Base-by-base conservation (phyloP, 1,284 basidiomycete species). In the Moesziomyces parantarcticus region DNA sequence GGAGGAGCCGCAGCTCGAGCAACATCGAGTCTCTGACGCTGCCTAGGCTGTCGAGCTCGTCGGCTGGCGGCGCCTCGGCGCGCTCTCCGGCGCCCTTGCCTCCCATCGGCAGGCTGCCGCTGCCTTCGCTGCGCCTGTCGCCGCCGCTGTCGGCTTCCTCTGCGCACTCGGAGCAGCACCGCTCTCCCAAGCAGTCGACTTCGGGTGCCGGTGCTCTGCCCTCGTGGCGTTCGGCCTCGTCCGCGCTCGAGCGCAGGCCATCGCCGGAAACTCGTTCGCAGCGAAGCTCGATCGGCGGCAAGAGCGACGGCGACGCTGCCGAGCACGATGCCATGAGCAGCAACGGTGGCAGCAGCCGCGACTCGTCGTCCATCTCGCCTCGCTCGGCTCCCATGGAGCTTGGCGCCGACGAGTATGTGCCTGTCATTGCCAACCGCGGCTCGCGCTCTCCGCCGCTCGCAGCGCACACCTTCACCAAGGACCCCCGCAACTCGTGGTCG, bases 111-210 rank as follows among this genome's bases (percentile, higher is more conserved):
- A 54, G 53, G 22, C 32, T 68, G 50, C 65, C 71, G 8, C 55
- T 74, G 25, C 65, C 71, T 8, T 54, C 58, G 45, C 55, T 74
- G 48, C 65, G 71, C 22, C 65, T 74, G 10, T 69, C 71, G 55
- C 65, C 65, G 10, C 49, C 65, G 42, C 52, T 58, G 32, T 57
- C 60, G 40, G 49, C 54, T 20, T 49, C 52, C 4, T 23, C 53
- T 36, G 40, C 40, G 29, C 34, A 43, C 40, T 14, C 45, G 13
- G 58, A 60, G 40, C 39, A 49, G 47, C 62, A 40, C 22, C 51
- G 56, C n/a, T 58, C 55, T 21, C 51, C 56, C 22, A 47, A 58
- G 20, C 20, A 43, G 20, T 40, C 48, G 36, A 3, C 36, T 14
- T 32, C 29, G 29, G 36, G 36, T 11, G 29, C 22, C 16, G 36